A percentile compares a stretch with the other conserved stretches of the same genome.
Conservation (phyloP, 306 rosid species). For the Herpetospermum pedunculosum region DNA sequence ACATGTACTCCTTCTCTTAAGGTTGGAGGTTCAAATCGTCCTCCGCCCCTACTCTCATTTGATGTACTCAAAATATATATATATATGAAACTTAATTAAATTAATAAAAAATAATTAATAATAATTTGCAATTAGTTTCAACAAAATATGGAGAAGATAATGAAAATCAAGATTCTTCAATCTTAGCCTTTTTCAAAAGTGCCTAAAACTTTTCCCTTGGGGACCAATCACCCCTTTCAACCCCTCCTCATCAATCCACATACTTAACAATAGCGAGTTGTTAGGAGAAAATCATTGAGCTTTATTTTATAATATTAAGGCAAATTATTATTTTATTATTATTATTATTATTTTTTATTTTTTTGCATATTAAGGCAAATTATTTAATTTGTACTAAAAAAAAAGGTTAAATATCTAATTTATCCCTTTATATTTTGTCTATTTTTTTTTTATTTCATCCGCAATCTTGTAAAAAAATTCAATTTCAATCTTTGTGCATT, state of each 20-base stretch:
- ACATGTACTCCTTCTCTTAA: too few relatives aligned
- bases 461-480: not conserved
- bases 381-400: too few relatives aligned
- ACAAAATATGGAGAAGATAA: not conserved
- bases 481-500: not conserved
- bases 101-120: not conserved
- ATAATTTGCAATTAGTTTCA: not conserved
- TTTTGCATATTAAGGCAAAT: too few relatives aligned
- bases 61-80: too few relatives aligned
- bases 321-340: too few relatives aligned
- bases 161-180: not conserved
- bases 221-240: not conserved
- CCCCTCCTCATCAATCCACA: not conserved
- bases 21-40: too few relatives aligned
- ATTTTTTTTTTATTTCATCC: not conserved
- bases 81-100: not conserved
- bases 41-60: too few relatives aligned
- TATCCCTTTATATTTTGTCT: not conserved
- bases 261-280: not conserved
- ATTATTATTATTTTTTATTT: too few relatives aligned
- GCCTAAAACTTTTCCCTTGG: not conserved
- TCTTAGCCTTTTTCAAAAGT: not conserved
- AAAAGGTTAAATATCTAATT: not conserved
- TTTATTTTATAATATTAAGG: not conserved
- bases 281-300: not conserved